These are phyloP conservation scores for Hygrophoropsis aurantiaca DNA, from an alignment of 768 basidiomycete species.

Conservation along the genomic window DNA sequence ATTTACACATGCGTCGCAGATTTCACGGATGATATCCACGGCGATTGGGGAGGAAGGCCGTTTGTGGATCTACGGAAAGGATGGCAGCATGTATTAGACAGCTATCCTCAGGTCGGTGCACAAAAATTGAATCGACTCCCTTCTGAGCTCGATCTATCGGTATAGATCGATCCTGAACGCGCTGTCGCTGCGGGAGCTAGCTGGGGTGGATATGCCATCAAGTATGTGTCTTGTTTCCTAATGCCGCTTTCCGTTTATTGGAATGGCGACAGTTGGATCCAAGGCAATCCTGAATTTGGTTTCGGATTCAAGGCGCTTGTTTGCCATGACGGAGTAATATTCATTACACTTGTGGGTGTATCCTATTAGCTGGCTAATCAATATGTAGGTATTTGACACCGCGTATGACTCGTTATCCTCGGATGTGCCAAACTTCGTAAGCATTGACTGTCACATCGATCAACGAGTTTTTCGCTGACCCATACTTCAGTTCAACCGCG, in stretches of 20 bases:
- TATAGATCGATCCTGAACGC: slow-evolving; percentile 58
- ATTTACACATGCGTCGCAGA: slow-evolving; percentile 35
- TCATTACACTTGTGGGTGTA: neutral
- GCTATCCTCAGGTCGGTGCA: slow-evolving; percentile 55
- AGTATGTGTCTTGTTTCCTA: slow-evolving; percentile 37
- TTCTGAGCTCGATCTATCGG: neutral
- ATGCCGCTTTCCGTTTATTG: neutral
- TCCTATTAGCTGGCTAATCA: neutral
- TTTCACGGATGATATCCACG: slow-evolving; percentile 66
- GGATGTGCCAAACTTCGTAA: slow-evolving; percentile 81
- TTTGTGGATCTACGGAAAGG: slow-evolving; percentile 69
- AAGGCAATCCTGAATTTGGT: slow-evolving; percentile 79
- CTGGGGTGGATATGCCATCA: slow-evolving; percentile 81
- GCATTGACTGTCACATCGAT: slow-evolving; percentile 19
- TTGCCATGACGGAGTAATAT: slow-evolving; percentile 80
- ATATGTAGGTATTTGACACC: slow-evolving; percentile 59
- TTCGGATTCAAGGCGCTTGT: slow-evolving; percentile 86
- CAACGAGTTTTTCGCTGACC: neutral
- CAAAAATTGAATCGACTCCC: too few relatives aligned
- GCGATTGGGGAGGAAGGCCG: slow-evolving; percentile 78
- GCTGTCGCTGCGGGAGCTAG: slow-evolving; percentile 71
- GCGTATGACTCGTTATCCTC: slow-evolving; percentile 74
- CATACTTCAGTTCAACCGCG: slow-evolving; percentile 65
- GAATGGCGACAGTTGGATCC: slow-evolving; percentile 65
- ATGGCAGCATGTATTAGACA: slow-evolving; percentile 59